Evolutionary conservation across 352 stramenopile species (phyloP).

Genomic region (Globisporangium radiosum): DNA sequence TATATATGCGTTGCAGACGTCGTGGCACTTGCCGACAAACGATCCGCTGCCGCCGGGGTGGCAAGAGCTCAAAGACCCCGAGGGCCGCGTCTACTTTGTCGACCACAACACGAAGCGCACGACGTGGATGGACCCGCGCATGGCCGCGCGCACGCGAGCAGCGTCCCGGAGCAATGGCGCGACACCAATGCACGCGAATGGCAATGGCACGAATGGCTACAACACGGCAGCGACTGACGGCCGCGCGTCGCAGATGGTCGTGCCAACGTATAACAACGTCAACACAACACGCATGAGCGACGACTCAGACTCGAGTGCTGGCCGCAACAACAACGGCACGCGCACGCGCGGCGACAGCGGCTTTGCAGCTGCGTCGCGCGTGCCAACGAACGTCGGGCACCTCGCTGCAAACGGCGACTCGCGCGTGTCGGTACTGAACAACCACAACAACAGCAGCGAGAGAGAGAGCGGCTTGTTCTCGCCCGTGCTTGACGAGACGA

Average conservation of each 20-base stretch:
- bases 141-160: constrained; percentile 16
- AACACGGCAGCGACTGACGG: neutral
- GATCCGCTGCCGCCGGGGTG: constrained; percentile 65
- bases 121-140: constrained; percentile 76
- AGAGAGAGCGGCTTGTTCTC: neutral
- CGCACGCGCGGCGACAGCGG: neutral
- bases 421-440: neutral
- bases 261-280: constrained; percentile 2
- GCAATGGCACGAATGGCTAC: constrained; percentile 4
- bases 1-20: constrained; percentile 35
- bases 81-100: constrained; percentile 79
- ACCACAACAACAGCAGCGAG: neutral
- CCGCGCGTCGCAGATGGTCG: neutral
- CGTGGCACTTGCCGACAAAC: constrained; percentile 65
- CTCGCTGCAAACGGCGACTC: neutral
- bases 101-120: constrained; percentile 72
- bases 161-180: neutral
- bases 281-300: constrained; percentile 6
- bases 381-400: neutral
- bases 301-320: constrained; percentile 11
- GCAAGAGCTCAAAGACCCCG: constrained; percentile 71
- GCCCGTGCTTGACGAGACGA: constrained; percentile 4
- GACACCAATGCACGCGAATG: constrained; percentile 9
- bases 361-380: neutral
- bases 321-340: neutral